Conservation (phyloP, 495 filamentous ascomycete genomes). For the Cercophora samala region DNA sequence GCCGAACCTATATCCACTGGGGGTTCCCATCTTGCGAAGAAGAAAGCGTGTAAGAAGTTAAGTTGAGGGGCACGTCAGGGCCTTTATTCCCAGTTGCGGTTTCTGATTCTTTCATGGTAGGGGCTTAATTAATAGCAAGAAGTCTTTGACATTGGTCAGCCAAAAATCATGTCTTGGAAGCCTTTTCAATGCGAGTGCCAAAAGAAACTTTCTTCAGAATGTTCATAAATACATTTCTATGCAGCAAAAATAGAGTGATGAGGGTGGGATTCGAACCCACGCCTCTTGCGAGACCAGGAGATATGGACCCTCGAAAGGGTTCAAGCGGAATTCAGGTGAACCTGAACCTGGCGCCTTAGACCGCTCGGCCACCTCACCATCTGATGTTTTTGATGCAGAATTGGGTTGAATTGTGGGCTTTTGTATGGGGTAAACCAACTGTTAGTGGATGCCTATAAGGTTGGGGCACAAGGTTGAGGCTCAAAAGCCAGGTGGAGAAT, state of each 20-base stretch:
- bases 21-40: too few species aligned
- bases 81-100: too few species aligned
- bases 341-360: slow-evolving; percentile 26
- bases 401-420: not conserved
- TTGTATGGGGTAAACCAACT: not conserved
- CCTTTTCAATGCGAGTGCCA: not conserved
- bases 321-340: slow-evolving; percentile 18
- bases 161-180: too few species aligned
- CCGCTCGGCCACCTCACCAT: slow-evolving; percentile 24
- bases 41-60: too few species aligned
- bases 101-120: too few species aligned
- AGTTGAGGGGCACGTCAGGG: too few species aligned
- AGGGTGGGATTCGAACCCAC: slow-evolving; percentile 24
- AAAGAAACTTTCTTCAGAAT: too few species aligned
- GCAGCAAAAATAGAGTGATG: slow-evolving; percentile 14
- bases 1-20: too few species aligned
- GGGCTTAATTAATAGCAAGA: too few species aligned
- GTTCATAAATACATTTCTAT: too few species aligned
- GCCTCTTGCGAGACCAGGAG: slow-evolving; percentile 22
- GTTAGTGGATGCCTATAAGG: not conserved
- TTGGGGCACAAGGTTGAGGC: not conserved
- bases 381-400: slow-evolving; percentile 10
- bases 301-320: not conserved
- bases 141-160: too few species aligned
- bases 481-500: not conserved